phyloP scores from a whole-genome alignment of 805 yeast species.

The Suhomyces canberraensis region DNA sequence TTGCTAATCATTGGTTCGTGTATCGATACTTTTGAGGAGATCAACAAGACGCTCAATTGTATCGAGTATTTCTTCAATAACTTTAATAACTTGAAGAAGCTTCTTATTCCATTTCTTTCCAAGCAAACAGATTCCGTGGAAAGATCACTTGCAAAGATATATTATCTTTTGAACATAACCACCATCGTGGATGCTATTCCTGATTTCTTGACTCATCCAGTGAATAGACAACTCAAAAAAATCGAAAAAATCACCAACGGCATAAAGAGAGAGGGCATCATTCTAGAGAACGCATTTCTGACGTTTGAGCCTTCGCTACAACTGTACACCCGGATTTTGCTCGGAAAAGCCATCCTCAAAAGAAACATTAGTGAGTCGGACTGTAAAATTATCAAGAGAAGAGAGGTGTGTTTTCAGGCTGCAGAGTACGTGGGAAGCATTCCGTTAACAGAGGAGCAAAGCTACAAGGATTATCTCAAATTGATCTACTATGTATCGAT shows the following conservation, averaged over 20 bases:
- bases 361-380: slow-evolving; percentile 24
- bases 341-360: slow-evolving; percentile 41
- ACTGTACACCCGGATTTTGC: slow-evolving; percentile 34
- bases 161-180: slow-evolving; percentile 25
- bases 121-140: slow-evolving; percentile 29
- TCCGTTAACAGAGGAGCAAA: slow-evolving; percentile 35
- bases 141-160: slow-evolving; percentile 23
- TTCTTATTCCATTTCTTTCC: slow-evolving; percentile 31
- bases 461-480: slow-evolving; percentile 18
- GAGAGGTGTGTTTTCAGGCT: slow-evolving; percentile 40
- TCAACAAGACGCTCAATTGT: slow-evolving; percentile 28
- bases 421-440: slow-evolving; percentile 42
- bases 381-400: slow-evolving; percentile 33
- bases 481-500: slow-evolving; percentile 19
- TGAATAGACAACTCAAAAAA: slow-evolving; percentile 28
- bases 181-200: slow-evolving; percentile 30
- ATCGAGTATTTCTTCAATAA: slow-evolving; percentile 36
- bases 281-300: slow-evolving; percentile 26
- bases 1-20: slow-evolving; percentile 9
- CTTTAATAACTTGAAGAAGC: slow-evolving; percentile 36
- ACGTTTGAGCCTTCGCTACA: slow-evolving; percentile 34
- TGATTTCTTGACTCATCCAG: slow-evolving; percentile 20
- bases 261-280: slow-evolving; percentile 30
- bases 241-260: slow-evolving; percentile 39
- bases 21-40: slow-evolving; percentile 11